Evolutionary conservation across 1,284 basidiomycete species (phyloP).

Genomic region (Leccinum huronense): DNA sequence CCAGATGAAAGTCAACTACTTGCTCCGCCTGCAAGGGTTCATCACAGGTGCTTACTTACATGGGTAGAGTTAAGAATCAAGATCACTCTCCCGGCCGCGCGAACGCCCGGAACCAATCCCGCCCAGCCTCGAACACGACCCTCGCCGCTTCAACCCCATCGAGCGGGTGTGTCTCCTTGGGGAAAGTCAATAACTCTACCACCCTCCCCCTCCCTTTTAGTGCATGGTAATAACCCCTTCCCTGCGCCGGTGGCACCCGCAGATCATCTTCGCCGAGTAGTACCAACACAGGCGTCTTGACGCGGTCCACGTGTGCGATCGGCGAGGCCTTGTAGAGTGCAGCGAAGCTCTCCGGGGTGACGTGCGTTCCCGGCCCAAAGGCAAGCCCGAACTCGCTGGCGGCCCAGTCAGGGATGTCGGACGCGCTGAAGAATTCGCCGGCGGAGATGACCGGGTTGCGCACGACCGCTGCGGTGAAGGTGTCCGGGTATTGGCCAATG

Average conservation of each 20-base stretch:
- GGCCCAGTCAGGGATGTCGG: constrained; percentile 74
- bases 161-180: constrained; percentile 60
- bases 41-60: not conserved
- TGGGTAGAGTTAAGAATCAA: constrained; percentile 23
- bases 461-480: constrained; percentile 60
- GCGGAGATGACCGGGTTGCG: constrained; percentile 64
- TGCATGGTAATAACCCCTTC: constrained; percentile 61
- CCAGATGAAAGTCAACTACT: too few species aligned
- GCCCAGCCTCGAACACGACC: constrained; percentile 50
- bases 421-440: constrained; percentile 46
- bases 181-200: constrained; percentile 64
- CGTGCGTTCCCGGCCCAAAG: constrained; percentile 35
- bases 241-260: constrained; percentile 64
- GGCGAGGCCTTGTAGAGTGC: constrained; percentile 55
- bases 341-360: constrained; percentile 46
- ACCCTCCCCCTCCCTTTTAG: constrained; percentile 46
- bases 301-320: constrained; percentile 50
- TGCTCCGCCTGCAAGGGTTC: not conserved
- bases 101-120: constrained; percentile 47
- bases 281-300: constrained; percentile 57
- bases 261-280: constrained; percentile 61
- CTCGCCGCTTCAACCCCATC: constrained; percentile 60
- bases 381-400: constrained; percentile 56
- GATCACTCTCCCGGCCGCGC: not conserved
- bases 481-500: constrained; percentile 58